Percentiles rank a stretch among this genome's conserved stretches.
phyloP scores from a whole-genome alignment of 2,329 filamentous ascomycete species.

The Pseudofabraea citricarpa region DNA sequence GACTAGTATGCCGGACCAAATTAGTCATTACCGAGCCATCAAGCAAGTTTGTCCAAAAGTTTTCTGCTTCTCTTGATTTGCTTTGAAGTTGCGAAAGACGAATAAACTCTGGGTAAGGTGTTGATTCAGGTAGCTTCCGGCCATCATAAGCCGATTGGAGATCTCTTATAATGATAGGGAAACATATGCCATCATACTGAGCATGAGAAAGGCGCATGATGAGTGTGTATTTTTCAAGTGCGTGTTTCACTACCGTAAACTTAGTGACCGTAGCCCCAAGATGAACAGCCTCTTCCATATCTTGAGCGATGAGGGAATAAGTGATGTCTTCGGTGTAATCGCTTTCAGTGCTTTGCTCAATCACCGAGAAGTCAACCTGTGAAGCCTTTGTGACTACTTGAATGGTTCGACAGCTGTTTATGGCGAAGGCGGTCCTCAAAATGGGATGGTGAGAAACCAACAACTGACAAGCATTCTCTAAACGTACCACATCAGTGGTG shows the following conservation, averaged over 20 bases:
- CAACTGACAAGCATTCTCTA: constrained; percentile 4
- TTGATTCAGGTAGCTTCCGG: neutral
- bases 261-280: neutral
- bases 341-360: neutral
- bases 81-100: no score
- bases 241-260: neutral
- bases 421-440: constrained; percentile 11
- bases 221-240: neutral
- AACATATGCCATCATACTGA: constrained; percentile 60
- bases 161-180: constrained; percentile 23
- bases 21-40: constrained; percentile 39
- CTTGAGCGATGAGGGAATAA: neutral
- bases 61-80: neutral
- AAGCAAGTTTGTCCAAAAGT: constrained; percentile 9
- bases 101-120: neutral
- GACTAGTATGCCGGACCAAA: constrained; percentile 11
- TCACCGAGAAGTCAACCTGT: neutral
- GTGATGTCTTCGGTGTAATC: neutral
- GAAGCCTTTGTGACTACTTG: constrained; percentile 9
- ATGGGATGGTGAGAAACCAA: constrained; percentile 6
- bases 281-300: neutral
- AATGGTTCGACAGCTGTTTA: constrained; percentile 1
- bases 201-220: constrained; percentile 45
- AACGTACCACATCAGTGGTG: neutral
- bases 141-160: constrained; percentile 4